A percentile compares a stretch with the other conserved stretches of the same genome.
phyloP scores from a whole-genome alignment of 176 grass and related monocot genomes.

The Ensete ventricosum region DNA sequence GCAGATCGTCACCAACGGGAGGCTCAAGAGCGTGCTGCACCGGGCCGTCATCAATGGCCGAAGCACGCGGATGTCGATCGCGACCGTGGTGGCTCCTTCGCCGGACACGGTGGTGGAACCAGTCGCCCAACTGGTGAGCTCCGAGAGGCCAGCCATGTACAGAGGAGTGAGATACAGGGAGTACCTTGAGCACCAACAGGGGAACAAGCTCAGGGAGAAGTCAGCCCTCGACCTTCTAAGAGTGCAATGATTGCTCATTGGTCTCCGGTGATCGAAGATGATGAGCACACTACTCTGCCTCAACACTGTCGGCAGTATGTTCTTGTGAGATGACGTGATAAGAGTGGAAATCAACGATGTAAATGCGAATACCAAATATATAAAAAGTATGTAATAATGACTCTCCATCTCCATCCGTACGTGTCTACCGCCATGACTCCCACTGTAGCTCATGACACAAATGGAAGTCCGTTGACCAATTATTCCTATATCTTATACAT shows the following conservation, averaged over 20 bases:
- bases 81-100: conserved; percentile 42
- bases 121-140: conserved; percentile 28
- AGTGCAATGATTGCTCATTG: not conserved
- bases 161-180: conserved; percentile 44
- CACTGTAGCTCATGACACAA: too few species aligned
- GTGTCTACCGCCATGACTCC: not conserved
- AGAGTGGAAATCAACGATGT: too few species aligned
- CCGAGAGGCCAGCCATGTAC: conserved; percentile 25
- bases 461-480: too few species aligned
- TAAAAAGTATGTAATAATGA: too few species aligned
- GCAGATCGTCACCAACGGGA: conserved; percentile 77
- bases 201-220: conserved; percentile 38
- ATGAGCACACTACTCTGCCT: too few species aligned
- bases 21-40: conserved; percentile 53
- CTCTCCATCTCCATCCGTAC: not conserved
- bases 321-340: too few species aligned
- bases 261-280: too few species aligned
- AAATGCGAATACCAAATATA: too few species aligned
- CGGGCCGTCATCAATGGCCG: conserved; percentile 40
- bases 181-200: conserved; percentile 62
- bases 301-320: too few species aligned
- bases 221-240: conserved; percentile 33
- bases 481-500: too few species aligned
- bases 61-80: conserved; percentile 45
- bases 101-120: conserved; percentile 52